These are phyloP conservation scores for Harringtonia aguacate DNA, from an alignment of 2,329 filamentous ascomycete genomes.

Conservation along the genomic window DNA sequence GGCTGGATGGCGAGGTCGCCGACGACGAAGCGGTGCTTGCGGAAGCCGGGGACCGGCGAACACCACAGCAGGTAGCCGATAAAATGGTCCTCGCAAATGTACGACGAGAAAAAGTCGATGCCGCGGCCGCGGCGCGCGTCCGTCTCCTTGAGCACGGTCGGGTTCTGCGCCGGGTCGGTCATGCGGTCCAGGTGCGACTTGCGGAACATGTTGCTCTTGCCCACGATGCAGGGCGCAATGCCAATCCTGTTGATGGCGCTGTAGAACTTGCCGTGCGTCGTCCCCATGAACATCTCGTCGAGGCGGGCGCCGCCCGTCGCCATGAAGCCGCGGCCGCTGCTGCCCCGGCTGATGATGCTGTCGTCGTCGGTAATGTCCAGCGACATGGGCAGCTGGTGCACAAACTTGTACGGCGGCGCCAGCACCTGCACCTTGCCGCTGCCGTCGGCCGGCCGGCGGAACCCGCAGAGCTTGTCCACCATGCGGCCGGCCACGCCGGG, in stretches of 20 bases:
- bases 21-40: constrained; percentile 72
- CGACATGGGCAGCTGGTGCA: constrained; percentile 84
- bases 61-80: constrained; percentile 90
- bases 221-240: constrained; percentile 85
- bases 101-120: constrained; percentile 86
- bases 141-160: constrained; percentile 23
- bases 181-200: constrained; percentile 77
- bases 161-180: constrained; percentile 38
- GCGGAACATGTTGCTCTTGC: constrained; percentile 98
- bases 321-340: constrained; percentile 6
- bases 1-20: constrained; percentile 88
- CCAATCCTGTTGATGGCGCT: constrained; percentile 89
- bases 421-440: background rate
- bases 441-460: constrained; percentile 37
- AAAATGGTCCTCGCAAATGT: constrained; percentile 95
- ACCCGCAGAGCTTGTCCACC: constrained; percentile 78
- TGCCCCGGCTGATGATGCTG: constrained; percentile 6
- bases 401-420: constrained; percentile 68
- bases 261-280: constrained; percentile 94
- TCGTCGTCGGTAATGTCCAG: constrained; percentile 52
- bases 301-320: constrained; percentile 63
- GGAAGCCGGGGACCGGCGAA: constrained; percentile 49
- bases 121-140: constrained; percentile 44
- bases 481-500: constrained; percentile 72
- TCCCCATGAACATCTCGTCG: constrained; percentile 91